phyloP scores from a whole-genome alignment of 495 filamentous ascomycete genomes.

The Trichoderma erinaceum region DNA sequence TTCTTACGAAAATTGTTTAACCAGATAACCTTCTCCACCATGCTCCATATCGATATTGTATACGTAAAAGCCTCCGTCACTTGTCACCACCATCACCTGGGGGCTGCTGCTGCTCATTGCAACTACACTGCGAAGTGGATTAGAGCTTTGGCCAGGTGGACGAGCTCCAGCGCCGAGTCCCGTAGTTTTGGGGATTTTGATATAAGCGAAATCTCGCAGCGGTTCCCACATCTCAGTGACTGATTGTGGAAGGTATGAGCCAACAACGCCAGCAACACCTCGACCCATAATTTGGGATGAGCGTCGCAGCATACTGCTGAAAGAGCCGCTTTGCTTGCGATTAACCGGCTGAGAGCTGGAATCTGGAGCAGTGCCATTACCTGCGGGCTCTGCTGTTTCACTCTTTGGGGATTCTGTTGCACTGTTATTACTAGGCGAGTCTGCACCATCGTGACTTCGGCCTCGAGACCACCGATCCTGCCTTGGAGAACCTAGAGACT shows the following conservation, averaged over 20 bases:
- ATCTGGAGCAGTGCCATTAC: constrained; percentile 18
- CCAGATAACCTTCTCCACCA: constrained; percentile 86
- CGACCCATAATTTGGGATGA: constrained; percentile 94
- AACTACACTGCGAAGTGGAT: constrained; percentile 73
- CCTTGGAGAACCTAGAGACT: constrained; percentile 32
- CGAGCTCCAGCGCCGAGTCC: constrained; percentile 12
- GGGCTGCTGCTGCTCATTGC: constrained; percentile 90
- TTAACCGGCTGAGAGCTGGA: constrained; percentile 38
- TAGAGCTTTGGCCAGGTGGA: constrained; percentile 16
- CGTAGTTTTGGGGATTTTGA: constrained; percentile 75
- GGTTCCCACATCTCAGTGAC: constrained; percentile 98
- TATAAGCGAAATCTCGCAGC: constrained; percentile 87
- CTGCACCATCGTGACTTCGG: constrained; percentile 41
- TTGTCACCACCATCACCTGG: constrained; percentile 96
- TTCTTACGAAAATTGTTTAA: constrained; percentile 82
- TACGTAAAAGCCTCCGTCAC: constrained; percentile 89
- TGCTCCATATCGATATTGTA: constrained; percentile 92
- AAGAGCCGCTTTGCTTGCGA: constrained; percentile 54
- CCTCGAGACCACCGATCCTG: constrained; percentile 42
- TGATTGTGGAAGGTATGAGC: constrained; percentile 82
- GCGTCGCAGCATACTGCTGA: constrained; percentile 88
- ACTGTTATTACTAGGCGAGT: constrained; percentile 37
- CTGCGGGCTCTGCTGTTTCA: constrained; percentile 32
- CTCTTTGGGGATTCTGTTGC: constrained; percentile 38
- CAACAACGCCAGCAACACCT: constrained; percentile 78